Evolutionary conservation across 2,329 filamentous ascomycete genomes (phyloP).

Genomic region (Diaporthe aspalathi): DNA sequence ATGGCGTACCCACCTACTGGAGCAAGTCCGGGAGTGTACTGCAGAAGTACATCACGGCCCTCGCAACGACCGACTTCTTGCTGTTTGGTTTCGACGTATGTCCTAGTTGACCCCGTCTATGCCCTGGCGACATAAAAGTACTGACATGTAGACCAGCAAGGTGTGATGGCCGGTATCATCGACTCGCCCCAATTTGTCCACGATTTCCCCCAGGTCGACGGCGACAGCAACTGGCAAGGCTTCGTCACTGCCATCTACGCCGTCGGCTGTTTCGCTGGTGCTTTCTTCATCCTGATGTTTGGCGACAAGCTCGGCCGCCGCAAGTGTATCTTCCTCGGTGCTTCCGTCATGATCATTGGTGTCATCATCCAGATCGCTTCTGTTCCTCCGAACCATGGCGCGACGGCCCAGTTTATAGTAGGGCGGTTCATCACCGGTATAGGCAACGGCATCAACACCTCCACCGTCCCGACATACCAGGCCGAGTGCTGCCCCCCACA

Average conservation of each 20-base stretch:
- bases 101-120: background rate
- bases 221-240: conserved; percentile 48
- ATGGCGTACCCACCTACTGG: conserved; percentile 39
- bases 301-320: conserved; percentile 67
- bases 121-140: no score
- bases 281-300: conserved; percentile 53
- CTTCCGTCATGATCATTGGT: conserved; percentile 65
- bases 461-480: conserved; percentile 57
- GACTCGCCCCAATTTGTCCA: conserved; percentile 27
- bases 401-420: conserved; percentile 61
- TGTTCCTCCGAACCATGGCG: conserved; percentile 57
- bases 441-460: conserved; percentile 62
- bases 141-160: conserved; percentile 30
- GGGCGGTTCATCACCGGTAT: conserved; percentile 62
- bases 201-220: conserved; percentile 48
- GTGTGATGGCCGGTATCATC: conserved; percentile 39
- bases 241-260: conserved; percentile 57
- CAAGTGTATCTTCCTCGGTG: conserved; percentile 64
- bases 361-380: conserved; percentile 65
- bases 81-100: conserved; percentile 39
- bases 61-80: conserved; percentile 37
- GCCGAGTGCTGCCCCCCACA: conserved; percentile 57
- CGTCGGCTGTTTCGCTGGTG: conserved; percentile 56
- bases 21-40: conserved; percentile 37
- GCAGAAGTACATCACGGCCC: conserved; percentile 37